Base-by-base conservation (phyloP, 2,329 filamentous ascomycete species). In the Cercospora brassicicola region DNA sequence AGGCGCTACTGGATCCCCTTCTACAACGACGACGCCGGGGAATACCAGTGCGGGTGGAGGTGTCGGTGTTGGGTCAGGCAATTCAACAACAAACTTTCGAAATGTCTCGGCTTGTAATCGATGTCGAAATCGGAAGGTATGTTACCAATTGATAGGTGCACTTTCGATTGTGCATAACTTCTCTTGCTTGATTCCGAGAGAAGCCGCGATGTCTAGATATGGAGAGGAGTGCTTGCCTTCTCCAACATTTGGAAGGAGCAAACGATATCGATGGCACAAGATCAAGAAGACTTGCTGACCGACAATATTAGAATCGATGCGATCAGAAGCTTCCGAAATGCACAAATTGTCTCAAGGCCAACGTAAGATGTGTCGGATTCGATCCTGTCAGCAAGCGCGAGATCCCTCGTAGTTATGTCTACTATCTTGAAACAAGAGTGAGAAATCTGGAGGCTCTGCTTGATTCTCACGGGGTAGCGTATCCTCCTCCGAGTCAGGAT, bases 341-440 rank as follows among this genome's bases (percentile, higher is more conserved):
- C 79, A 90, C 91, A 51, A 92, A 92, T 73, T 98, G 94, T 81
- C 93, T 94, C 79, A 97, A 97, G 82, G 94, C 92, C n/a, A 87
- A 88, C 67, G 92, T 96, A 56, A 90, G 91, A 73, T 98, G 95
- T 79, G 93, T 97, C 61, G 94, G 94, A 70, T 97, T 97, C 80
- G 94, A 98, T 78, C 94, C 94, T 36, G 97, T 97, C 76, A 96
- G 93, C 26, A 97, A 97, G 84, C 90, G 92, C 77, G 93, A 97
- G 81, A 97, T 98, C 67, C 94, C 94, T 60, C 69, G 75, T 71
- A 92, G 91, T 79, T 98, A 98, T 83, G 93, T 98, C 59, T 97
- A 91, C 81, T 98, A 97, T 78, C 89, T 98, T 68, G 94, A 98
- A 80, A 92, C 91, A 30, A 87, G 94, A 67, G 88, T 97, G 64